Base-by-base conservation (phyloP, 2,329 filamentous ascomycete species). In the Juglanconis sp. region DNA sequence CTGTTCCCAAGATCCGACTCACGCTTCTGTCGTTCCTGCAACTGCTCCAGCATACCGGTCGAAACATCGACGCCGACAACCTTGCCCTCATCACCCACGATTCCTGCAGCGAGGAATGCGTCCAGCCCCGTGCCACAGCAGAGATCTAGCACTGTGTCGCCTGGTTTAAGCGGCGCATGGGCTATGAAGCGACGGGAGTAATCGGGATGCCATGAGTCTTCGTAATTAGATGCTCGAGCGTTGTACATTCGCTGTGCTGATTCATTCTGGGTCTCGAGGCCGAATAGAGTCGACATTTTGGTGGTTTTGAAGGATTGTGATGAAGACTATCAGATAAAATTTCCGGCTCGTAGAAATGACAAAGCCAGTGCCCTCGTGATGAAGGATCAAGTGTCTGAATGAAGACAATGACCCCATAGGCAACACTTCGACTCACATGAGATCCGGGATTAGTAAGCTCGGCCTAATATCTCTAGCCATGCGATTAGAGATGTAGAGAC, bases 51-150 rank as follows among this genome's bases (percentile, higher is more conserved):
- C 73, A 76, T 75, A 31, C 66, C 66, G 4, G 61, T 48, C 2
- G 70, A 71, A 38, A 69, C 63, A 59, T 75, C 72, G n/a, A 74
- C 66, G 17, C 67, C 73, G 8, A 72, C 46, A 15, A 74, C 65
- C 35, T 59, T 51, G 8, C 71, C 73, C 2, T 63, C 47, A 1
- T 66, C 64, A 9, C 70, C 68, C 9, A 72, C 65, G 3, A 35
- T 44, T 2, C 68, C 65, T 1, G 70, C 70, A n/a, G 70, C 69
- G 15, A 69, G 64, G 54, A 70, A 68, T 7, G 67, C 64, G 24
- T 73, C 71, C 3, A 73, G 64, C 5, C 71, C 72, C 10, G 72
- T 74, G n/a, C 73, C 73, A 60, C 72, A 74, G 35, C 67, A 70
- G n/a, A 73, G 68, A 36, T 67, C 64, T 3, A 74, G 69, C 31